Percentiles rank a stretch among this genome's conserved stretches.
Conservation (phyloP, 768 basidiomycete genomes). For the Rhizopogon vinicolor region DNA sequence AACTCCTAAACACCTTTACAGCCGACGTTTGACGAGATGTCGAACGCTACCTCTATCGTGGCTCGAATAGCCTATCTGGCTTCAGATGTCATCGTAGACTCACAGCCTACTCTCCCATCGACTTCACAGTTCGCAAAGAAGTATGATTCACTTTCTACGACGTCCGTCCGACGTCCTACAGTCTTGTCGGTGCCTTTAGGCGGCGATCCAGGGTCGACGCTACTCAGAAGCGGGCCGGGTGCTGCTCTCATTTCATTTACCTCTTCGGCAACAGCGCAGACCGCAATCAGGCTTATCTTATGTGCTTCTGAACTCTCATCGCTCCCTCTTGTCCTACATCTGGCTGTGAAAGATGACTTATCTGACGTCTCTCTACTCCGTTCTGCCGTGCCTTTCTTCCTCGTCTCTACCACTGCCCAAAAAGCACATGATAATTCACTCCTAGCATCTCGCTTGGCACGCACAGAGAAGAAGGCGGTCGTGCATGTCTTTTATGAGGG, state of each 20-base stretch:
- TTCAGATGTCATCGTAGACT: constrained; percentile 63
- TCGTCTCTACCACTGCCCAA: constrained; percentile 73
- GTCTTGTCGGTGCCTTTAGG: constrained; percentile 52
- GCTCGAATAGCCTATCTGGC: constrained; percentile 69
- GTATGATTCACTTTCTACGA: constrained; percentile 27
- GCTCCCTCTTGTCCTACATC: constrained; percentile 65
- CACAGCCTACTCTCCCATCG: constrained; percentile 38
- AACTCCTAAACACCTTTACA: constrained; percentile 3
- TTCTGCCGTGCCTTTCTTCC: constrained; percentile 73
- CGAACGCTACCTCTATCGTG: constrained; percentile 35
- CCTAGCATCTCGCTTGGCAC: constrained; percentile 78
- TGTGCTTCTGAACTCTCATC: constrained; percentile 65
- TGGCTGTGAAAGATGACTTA: constrained; percentile 62
- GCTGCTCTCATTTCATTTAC: constrained; percentile 58
- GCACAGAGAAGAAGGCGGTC: constrained; percentile 66
- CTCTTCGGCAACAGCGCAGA: constrained; percentile 43
- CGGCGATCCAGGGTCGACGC: constrained; percentile 58
- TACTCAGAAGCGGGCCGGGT: constrained; percentile 41
- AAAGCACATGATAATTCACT: constrained; percentile 89
- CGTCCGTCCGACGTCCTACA: constrained; percentile 34
- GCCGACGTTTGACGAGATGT: constrained; percentile 12
- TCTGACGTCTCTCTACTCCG: constrained; percentile 74
- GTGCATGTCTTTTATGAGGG: constrained; percentile 74
- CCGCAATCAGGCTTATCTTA: constrained; percentile 56
- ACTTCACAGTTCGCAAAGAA: constrained; percentile 34